Conservation (phyloP, 2,329 filamentous ascomycete genomes). For the Botrytis aclada region DNA sequence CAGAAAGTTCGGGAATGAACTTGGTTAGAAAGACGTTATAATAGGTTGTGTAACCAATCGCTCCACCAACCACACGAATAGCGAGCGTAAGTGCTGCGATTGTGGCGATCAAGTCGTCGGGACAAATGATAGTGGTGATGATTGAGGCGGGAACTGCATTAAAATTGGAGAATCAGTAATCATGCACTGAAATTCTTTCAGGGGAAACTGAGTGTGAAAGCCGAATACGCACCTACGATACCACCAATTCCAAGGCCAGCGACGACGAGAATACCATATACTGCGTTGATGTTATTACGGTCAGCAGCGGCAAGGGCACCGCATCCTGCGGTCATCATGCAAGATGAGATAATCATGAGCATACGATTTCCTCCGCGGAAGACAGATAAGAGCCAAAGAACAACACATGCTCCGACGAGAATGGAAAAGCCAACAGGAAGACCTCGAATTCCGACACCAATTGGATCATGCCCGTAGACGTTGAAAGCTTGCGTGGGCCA, state of each 20-base stretch:
- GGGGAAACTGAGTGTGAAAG: background rate
- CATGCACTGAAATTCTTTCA: too few species aligned
- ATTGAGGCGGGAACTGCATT: constrained; percentile 66
- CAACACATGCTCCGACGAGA: constrained; percentile 56
- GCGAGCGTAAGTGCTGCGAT: constrained; percentile 65
- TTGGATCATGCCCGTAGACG: constrained; percentile 61
- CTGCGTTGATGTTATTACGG: constrained; percentile 51
- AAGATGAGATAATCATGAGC: constrained; percentile 57
- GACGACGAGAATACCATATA: constrained; percentile 57
- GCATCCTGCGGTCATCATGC: constrained; percentile 61
- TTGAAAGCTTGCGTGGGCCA: constrained; percentile 62
- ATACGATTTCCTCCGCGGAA: constrained; percentile 56
- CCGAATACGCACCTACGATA: constrained; percentile 56
- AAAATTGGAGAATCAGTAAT: background rate
- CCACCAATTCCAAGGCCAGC: constrained; percentile 62
- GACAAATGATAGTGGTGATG: constrained; percentile 67
- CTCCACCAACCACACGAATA: constrained; percentile 66
- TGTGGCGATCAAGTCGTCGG: constrained; percentile 67
- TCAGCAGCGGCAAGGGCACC: constrained; percentile 52
- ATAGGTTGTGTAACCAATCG: constrained; percentile 59
- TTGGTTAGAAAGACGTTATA: constrained; percentile 53
- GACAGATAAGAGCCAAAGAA: constrained; percentile 56
- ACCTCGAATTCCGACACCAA: constrained; percentile 61
- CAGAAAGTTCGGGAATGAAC: constrained; percentile 35
- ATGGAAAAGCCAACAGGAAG: constrained; percentile 63